phyloP scores from a whole-genome alignment of 257 asterid genomes.

The Capsicum baccatum region DNA sequence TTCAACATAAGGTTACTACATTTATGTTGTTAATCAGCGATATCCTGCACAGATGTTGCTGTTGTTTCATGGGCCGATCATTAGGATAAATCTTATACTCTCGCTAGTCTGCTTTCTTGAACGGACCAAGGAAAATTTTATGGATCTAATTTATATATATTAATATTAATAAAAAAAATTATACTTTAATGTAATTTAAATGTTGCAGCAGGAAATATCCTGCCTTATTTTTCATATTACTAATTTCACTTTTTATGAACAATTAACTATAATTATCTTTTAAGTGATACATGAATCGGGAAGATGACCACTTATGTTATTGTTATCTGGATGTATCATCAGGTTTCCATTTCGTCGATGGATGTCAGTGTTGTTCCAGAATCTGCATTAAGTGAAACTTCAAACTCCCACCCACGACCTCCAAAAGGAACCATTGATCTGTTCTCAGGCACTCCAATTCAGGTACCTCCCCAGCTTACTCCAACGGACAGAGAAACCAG shows the following conservation, averaged over 20 bases:
- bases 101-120: not conserved
- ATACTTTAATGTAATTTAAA: not conserved
- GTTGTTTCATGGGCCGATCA: no score
- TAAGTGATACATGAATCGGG: not conserved
- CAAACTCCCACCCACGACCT: conserved; percentile 51
- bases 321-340: conserved; percentile 23
- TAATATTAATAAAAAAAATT: not conserved
- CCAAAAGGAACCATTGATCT: conserved; percentile 71
- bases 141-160: not conserved
- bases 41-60: not conserved
- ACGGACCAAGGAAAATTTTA: not conserved
- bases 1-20: not conserved
- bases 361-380: conserved; percentile 76
- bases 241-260: not conserved
- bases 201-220: not conserved
- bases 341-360: conserved; percentile 68
- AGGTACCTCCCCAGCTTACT: conserved; percentile 56
- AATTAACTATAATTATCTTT: not conserved
- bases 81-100: not conserved
- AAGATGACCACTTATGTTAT: not conserved
- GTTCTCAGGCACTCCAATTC: conserved; percentile 51
- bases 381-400: conserved; percentile 51
- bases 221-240: not conserved
- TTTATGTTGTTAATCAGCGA: not conserved
- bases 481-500: conserved; percentile 79